These are phyloP conservation scores for Vachellia collinsii DNA, from an alignment of 306 rosid species.

Conservation along the genomic window DNA sequence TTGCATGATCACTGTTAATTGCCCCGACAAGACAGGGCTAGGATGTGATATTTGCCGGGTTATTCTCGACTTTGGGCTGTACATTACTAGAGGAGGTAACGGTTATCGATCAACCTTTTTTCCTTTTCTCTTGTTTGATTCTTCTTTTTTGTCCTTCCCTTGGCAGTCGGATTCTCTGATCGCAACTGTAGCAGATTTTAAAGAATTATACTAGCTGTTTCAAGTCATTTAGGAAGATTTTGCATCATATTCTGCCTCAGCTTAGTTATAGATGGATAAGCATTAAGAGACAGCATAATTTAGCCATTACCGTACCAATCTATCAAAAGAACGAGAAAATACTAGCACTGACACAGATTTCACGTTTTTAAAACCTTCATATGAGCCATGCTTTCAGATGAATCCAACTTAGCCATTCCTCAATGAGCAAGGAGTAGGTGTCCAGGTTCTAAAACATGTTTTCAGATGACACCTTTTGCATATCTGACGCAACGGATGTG, in stretches of 20 bases:
- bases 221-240: slow-evolving; percentile 8
- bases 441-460: neutral
- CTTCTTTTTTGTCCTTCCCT: neutral
- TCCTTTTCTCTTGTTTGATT: neutral
- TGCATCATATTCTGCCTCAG: neutral
- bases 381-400: neutral
- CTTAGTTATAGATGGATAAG: neutral
- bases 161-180: neutral
- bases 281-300: neutral
- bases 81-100: slow-evolving; percentile 71
- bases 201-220: neutral
- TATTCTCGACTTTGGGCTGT: slow-evolving; percentile 72
- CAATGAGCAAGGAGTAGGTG: neutral
- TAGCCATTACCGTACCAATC: neutral
- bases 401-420: neutral
- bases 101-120: neutral
- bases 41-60: slow-evolving; percentile 73
- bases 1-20: slow-evolving; percentile 62
- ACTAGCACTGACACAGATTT: neutral
- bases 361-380: neutral
- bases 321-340: too few species aligned
- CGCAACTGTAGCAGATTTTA: neutral
- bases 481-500: neutral
- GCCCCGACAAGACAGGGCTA: slow-evolving; percentile 79
- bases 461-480: neutral